Evolutionary conservation across 805 yeast species (phyloP), one percentile per base, ranked within the genome.

Genomic region (Ogataea pini): DNA sequence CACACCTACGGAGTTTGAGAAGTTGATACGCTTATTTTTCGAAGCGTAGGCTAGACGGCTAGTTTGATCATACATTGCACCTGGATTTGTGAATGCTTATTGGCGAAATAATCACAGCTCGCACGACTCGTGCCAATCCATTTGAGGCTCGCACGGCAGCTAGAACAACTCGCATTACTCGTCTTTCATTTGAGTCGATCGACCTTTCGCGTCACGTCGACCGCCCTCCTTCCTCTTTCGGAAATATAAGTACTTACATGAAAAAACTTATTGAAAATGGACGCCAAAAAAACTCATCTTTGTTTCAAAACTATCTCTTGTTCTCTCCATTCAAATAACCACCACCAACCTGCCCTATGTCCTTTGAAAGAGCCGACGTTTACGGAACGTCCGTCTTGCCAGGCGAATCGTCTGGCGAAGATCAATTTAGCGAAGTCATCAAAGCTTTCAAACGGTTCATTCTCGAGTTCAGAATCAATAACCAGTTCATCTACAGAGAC

Each of bases 401-500:
- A n/a, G 92, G 94, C 14, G 91, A 86, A 54, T 81, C 85, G 18
- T 74, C 82, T 1, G 76, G 77, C 17, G 86, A 82, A 52, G 83
- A 77, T 55, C 75, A 74, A 51, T 76, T 84, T 44, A 81, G 83
- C 46, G 94, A 85, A 66, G 76, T 86, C 59, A 78, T 82, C 60
- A 82, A 82, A 56, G 86, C 90, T 2, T 91, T 92, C 73, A 82
- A 85, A 56, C 76, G 80, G 57, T 94, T 94, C 67, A 78, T 94
- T 34, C 72, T 89, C 46, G 96, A 90, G 64, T 94, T 89, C 68
- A 79, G 96, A 68, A 77, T 89, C 51, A 86, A 87, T 61, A 80
- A 88, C 49, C 85, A 82, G 64, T 94, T 87, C 66, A 74, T 90
- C 33, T 92, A 92, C 72, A 77, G 96, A 74, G 97, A 91, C 60